Evolutionary conservation across 345 rosid genomes (phyloP).

Genomic region (Mercurialis annua): DNA sequence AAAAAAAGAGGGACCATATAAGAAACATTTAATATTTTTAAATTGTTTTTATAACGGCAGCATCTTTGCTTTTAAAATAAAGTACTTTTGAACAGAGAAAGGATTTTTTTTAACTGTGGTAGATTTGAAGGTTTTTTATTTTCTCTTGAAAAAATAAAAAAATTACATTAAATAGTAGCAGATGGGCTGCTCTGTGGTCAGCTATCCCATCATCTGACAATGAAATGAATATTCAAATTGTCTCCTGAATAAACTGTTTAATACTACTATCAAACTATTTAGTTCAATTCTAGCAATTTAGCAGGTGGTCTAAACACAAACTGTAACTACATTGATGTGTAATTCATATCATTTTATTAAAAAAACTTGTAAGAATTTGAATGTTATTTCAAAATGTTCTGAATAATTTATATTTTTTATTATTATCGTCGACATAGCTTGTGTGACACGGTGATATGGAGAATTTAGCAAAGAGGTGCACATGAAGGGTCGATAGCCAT

Average conservation of each 20-base stretch:
- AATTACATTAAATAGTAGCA: not conserved
- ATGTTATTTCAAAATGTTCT: too few species aligned
- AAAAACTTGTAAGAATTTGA: not conserved
- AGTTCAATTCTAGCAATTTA: not conserved
- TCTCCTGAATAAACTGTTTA: not conserved
- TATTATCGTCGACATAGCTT: too few species aligned
- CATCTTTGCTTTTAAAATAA: constrained; percentile 5
- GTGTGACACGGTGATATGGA: not conserved
- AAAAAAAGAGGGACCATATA: not conserved
- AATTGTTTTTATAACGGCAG: not conserved
- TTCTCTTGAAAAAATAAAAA: not conserved
- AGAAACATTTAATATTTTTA: too few species aligned
- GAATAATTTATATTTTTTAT: too few species aligned
- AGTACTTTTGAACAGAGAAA: not conserved
- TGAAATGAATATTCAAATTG: constrained; percentile 7
- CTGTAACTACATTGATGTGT: too few species aligned
- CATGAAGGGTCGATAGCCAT: not conserved
- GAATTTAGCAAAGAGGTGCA: not conserved
- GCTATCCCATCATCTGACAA: not conserved
- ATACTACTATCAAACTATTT: not conserved
- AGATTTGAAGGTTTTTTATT: not conserved
- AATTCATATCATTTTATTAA: not conserved
- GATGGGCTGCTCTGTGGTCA: not conserved
- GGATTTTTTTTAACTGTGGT: not conserved
- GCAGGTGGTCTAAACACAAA: not conserved